Conservation (phyloP, 257 asterid genomes). For the Ballota nigra region DNA sequence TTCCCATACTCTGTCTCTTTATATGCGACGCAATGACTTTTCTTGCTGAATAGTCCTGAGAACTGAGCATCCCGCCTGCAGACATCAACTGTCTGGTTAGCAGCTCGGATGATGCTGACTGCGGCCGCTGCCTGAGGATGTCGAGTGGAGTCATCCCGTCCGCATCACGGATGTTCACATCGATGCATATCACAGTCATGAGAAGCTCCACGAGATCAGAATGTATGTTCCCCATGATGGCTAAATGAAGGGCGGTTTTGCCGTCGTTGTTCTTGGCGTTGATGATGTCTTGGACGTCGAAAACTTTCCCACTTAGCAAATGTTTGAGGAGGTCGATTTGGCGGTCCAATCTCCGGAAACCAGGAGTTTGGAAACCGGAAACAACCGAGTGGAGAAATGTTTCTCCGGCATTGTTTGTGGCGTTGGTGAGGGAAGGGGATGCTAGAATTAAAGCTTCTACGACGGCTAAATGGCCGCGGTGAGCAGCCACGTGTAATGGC, state of each 20-base stretch:
- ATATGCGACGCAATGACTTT: conserved; percentile 70
- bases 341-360: conserved; percentile 81
- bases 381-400: conserved; percentile 79
- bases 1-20: conserved; percentile 64
- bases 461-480: conserved; percentile 73
- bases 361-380: conserved; percentile 78
- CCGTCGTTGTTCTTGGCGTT: conserved; percentile 55
- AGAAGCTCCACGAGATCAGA: conserved; percentile 75
- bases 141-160: conserved; percentile 83
- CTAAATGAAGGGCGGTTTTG: conserved; percentile 75
- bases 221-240: conserved; percentile 73
- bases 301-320: conserved; percentile 41
- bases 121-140: conserved; percentile 63
- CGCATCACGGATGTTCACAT: conserved; percentile 67
- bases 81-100: conserved; percentile 67
- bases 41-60: conserved; percentile 68
- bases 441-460: conserved; percentile 75
- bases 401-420: conserved; percentile 60
- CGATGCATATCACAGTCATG: conserved; percentile 52
- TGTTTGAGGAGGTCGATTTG: conserved; percentile 73
- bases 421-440: conserved; percentile 48
- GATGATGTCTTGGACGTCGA: conserved; percentile 51
- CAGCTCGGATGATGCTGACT: conserved; percentile 65
- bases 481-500: conserved; percentile 83
- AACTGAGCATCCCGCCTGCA: conserved; percentile 73